Percentiles rank a stretch among this genome's conserved stretches.
These are phyloP conservation scores for Mucor indicus DNA, from an alignment of 371 early-diverging fungal genomes.

Conservation along the genomic window DNA sequence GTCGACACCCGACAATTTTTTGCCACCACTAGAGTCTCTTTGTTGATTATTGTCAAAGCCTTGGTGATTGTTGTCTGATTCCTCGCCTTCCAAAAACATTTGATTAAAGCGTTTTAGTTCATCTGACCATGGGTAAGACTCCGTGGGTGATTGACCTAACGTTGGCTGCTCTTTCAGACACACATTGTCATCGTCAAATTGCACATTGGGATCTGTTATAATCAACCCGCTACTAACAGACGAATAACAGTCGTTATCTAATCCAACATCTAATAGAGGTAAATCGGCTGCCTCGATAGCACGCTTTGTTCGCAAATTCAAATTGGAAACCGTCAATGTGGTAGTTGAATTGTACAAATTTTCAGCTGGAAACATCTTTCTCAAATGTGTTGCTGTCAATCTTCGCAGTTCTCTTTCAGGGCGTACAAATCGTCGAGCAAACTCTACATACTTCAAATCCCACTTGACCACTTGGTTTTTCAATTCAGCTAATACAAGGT, in stretches of 20 bases:
- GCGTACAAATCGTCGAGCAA: constrained; percentile 74
- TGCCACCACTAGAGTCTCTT: background rate
- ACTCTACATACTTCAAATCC: constrained; percentile 76
- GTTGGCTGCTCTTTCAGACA: constrained; percentile 15
- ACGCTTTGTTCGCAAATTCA: constrained; percentile 38
- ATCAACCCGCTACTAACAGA: background rate
- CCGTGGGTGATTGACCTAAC: constrained; percentile 25
- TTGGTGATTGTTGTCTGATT: background rate
- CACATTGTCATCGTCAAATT: background rate
- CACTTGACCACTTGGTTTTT: constrained; percentile 76
- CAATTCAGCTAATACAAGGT: constrained; percentile 69
- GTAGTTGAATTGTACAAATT: constrained; percentile 9
- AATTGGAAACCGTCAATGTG: constrained; percentile 10
- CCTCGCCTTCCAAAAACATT: constrained; percentile 13
- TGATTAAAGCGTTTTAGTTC: constrained; percentile 23
- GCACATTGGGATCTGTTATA: background rate
- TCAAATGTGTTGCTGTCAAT: constrained; percentile 61
- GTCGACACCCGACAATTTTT: background rate
- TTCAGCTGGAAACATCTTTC: constrained; percentile 58
- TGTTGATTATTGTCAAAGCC: background rate
- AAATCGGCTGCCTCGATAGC: constrained; percentile 40
- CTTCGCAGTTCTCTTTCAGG: constrained; percentile 66
- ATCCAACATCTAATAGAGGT: constrained; percentile 38
- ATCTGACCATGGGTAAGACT: constrained; percentile 24
- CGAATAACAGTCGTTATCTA: constrained; percentile 27